phyloP scores from a whole-genome alignment of 805 yeast genomes.

The Kuraishia piskuri region DNA sequence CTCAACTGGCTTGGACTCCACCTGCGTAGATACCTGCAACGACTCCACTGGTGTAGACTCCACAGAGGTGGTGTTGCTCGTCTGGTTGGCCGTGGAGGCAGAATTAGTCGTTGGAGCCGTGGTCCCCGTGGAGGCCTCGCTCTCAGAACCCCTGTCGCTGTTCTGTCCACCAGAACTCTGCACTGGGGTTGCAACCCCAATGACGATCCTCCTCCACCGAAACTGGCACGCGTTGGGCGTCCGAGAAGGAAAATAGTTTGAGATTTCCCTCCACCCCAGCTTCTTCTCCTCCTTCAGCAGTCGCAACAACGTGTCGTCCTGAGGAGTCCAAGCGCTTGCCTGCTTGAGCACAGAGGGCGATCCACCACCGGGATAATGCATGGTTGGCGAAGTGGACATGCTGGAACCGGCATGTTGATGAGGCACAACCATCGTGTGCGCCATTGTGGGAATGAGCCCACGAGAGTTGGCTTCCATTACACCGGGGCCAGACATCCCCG shows the following conservation, averaged over 20 bases:
- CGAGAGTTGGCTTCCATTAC: neutral
- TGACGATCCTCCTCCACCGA: slow-evolving; percentile 68
- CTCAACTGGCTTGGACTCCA: too few species aligned
- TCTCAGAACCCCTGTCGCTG: neutral
- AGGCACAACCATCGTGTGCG: neutral
- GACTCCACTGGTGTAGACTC: neutral
- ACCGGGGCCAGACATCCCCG: neutral
- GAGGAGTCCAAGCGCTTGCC: slow-evolving; percentile 62
- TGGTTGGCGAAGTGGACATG: neutral
- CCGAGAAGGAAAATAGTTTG: slow-evolving; percentile 67
- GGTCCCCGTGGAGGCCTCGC: neutral
- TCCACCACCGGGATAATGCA: neutral
- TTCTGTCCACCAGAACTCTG: neutral
- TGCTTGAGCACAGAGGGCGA: slow-evolving; percentile 9
- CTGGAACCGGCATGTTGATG: neutral
- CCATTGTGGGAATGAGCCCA: neutral
- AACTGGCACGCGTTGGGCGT: slow-evolving; percentile 89
- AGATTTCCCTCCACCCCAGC: slow-evolving; percentile 85
- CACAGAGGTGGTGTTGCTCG: neutral
- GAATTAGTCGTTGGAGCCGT: neutral
- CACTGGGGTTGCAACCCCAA: slow-evolving; percentile 19
- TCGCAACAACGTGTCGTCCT: slow-evolving; percentile 63
- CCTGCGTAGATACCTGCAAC: too few species aligned
- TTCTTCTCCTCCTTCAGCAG: slow-evolving; percentile 76
- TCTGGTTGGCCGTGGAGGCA: neutral